A percentile compares a stretch with the other conserved stretches of the same genome.
phyloP scores from a whole-genome alignment of 805 yeast genomes.

The Candida maris region DNA sequence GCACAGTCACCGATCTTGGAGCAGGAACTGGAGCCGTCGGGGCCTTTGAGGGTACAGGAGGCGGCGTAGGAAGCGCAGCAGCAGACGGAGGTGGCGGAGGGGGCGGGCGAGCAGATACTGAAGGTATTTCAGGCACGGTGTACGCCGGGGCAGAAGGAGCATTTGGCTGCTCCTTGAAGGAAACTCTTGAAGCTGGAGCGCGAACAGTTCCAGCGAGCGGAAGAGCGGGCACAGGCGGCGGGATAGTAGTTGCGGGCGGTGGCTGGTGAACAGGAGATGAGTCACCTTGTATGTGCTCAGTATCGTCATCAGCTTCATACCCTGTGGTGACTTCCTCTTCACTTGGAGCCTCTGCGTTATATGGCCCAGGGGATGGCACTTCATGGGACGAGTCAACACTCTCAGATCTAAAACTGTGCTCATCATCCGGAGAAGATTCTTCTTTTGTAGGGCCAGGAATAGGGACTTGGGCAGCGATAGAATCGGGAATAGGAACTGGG shows the following conservation, averaged over 20 bases:
- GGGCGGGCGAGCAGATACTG: conserved; percentile 1
- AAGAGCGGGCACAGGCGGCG: conserved; percentile 12
- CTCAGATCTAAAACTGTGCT: neutral
- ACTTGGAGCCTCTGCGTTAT: conserved; percentile 14
- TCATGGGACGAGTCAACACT: neutral
- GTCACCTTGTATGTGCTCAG: conserved; percentile 24
- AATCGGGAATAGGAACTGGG: neutral
- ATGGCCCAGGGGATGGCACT: conserved; percentile 4
- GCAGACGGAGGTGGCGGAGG: neutral
- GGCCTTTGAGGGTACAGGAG: conserved; percentile 22
- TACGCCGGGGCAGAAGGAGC: conserved; percentile 7
- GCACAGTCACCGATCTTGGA: conserved; percentile 19
- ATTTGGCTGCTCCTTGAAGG: conserved; percentile 1
- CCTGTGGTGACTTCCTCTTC: conserved; percentile 43
- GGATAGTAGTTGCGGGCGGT: conserved; percentile 7
- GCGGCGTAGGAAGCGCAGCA: conserved; percentile 11
- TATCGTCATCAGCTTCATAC: conserved; percentile 67
- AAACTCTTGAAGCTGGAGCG: neutral
- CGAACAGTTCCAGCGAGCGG: conserved; percentile 8
- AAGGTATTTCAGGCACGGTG: neutral
- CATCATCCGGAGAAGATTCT: neutral
- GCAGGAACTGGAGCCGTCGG: conserved; percentile 20
- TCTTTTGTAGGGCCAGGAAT: neutral
- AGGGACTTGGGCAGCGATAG: neutral
- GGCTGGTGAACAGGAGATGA: conserved; percentile 3